A percentile compares a stretch with the other conserved stretches of the same genome.
phyloP scores from a whole-genome alignment of 495 filamentous ascomycete genomes.

The Hamigera avellanea region DNA sequence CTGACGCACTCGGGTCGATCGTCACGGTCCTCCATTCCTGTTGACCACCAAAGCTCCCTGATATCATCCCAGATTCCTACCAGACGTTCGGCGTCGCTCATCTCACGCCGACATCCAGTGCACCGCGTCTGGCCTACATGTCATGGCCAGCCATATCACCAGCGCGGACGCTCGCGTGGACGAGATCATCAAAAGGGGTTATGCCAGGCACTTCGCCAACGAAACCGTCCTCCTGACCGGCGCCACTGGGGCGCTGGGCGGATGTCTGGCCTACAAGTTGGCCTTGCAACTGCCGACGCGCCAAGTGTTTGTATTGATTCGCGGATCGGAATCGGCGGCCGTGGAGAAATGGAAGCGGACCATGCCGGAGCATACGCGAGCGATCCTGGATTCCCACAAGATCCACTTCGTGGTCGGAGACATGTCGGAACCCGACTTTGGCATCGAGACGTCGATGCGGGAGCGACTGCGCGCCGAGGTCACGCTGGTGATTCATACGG shows the following conservation, averaged over 20 bases:
- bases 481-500: conserved; percentile 26
- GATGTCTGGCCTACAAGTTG: conserved; percentile 27
- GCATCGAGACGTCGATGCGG: conserved; percentile 11
- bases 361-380: conserved; percentile 21
- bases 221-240: conserved; percentile 28
- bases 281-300: conserved; percentile 22
- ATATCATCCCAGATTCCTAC: no score
- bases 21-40: no score
- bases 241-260: conserved; percentile 25
- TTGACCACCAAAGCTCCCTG: no score
- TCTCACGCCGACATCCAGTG: no score
- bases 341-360: conserved; percentile 19
- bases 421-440: conserved; percentile 16
- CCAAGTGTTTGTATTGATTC: conserved; percentile 22
- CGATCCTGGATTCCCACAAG: conserved; percentile 16
- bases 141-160: no score
- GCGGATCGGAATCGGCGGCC: conserved; percentile 14
- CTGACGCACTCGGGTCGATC: no score
- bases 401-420: conserved; percentile 24
- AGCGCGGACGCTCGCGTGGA: not conserved
- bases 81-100: no score
- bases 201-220: conserved; percentile 14
- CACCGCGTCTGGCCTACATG: no score
- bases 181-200: not conserved
- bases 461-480: conserved; percentile 15